phyloP scores from a whole-genome alignment of 2,329 filamentous ascomycete species.

The Scedosporium aurantiacum region DNA sequence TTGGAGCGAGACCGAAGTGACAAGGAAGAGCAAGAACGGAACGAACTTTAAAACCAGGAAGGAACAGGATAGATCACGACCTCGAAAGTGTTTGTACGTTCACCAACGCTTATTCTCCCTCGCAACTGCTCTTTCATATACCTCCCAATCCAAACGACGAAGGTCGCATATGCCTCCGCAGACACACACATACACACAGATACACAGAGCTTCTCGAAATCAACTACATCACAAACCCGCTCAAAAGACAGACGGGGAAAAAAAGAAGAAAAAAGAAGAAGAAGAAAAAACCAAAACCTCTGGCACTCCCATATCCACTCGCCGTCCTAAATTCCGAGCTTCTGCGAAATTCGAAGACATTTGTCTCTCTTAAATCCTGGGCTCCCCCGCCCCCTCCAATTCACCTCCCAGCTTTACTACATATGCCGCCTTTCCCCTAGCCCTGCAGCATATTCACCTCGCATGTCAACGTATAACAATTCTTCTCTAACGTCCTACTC shows the following conservation, averaged over 20 bases:
- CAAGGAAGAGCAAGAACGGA: conserved; percentile 1
- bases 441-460: neutral
- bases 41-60: neutral
- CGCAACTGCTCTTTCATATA: neutral
- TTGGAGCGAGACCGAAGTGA: conserved; percentile 7
- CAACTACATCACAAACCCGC: too few species aligned
- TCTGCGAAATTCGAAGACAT: neutral
- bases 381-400: neutral
- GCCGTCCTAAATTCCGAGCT: neutral
- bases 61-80: neutral
- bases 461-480: neutral
- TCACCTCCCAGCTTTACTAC: neutral
- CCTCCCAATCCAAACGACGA: neutral
- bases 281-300: neutral
- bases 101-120: neutral
- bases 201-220: too few species aligned
- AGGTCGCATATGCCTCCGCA: neutral
- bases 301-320: neutral
- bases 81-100: conserved; percentile 5
- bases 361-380: neutral
- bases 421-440: neutral
- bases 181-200: too few species aligned
- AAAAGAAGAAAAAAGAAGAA: too few species aligned
- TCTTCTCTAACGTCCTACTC: neutral
- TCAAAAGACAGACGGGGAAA: too few species aligned